A percentile compares a stretch with the other conserved stretches of the same genome.
Conservation (phyloP, 2,329 filamentous ascomycete species). For the Neofusicoccum kwambonambiense region DNA sequence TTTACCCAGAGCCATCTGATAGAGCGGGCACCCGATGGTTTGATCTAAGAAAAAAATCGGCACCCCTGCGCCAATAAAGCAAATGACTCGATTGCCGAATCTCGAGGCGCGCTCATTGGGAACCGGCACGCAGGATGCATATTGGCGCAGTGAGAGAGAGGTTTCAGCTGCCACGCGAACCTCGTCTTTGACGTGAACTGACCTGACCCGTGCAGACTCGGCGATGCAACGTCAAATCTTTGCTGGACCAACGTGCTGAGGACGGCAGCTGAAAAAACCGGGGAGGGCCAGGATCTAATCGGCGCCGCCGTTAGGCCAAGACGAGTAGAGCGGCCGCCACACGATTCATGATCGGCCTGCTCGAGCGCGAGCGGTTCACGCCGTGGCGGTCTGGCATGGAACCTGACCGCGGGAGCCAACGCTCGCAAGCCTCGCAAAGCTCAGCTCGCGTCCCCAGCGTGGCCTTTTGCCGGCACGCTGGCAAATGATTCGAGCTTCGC, state of each 20-base stretch:
- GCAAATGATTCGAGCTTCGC: neutral
- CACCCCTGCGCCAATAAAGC: slow-evolving; percentile 9
- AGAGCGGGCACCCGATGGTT: slow-evolving; percentile 4
- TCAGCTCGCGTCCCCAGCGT: slow-evolving; percentile 1
- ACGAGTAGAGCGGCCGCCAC: neutral
- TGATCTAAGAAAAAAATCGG: neutral
- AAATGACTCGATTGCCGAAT: slow-evolving; percentile 8
- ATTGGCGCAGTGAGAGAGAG: neutral
- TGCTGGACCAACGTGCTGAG: neutral
- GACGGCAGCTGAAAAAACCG: slow-evolving; percentile 4
- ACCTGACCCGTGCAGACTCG: slow-evolving; percentile 1
- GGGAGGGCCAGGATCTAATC: slow-evolving; percentile 9
- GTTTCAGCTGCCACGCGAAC: slow-evolving; percentile 11
- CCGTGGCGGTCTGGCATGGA: slow-evolving; percentile 6
- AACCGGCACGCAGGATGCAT: neutral
- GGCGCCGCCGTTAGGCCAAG: slow-evolving; percentile 13
- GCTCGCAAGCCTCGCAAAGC: slow-evolving; percentile 10
- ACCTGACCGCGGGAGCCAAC: slow-evolving; percentile 9
- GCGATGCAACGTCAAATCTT: slow-evolving; percentile 6
- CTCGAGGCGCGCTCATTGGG: slow-evolving; percentile 4
- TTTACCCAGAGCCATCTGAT: slow-evolving; percentile 11
- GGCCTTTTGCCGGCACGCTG: neutral
- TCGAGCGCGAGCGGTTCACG: slow-evolving; percentile 4
- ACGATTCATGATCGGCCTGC: slow-evolving; percentile 14
- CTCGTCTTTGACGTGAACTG: neutral